Evolutionary conservation across 23 red algal genomes (phyloP).

Genomic region (Gracilaria domingensis): DNA sequence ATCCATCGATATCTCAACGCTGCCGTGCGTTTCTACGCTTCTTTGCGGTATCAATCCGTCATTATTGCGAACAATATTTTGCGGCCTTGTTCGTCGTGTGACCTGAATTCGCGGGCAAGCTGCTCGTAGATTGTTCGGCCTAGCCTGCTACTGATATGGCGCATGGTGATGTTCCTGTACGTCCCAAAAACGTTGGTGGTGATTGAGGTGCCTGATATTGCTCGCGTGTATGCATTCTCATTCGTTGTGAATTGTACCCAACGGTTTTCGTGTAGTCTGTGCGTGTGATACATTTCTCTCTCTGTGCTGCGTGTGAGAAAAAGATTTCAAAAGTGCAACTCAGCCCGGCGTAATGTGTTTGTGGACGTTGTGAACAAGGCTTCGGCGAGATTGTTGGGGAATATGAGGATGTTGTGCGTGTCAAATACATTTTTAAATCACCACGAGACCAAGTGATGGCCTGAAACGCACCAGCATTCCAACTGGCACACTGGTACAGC

Average conservation of each 20-base stretch:
- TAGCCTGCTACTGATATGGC: background rate
- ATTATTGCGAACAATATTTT: background rate
- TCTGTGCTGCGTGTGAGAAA: background rate
- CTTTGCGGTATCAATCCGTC: background rate
- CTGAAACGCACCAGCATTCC: background rate
- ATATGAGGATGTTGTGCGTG: background rate
- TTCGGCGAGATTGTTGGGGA: background rate
- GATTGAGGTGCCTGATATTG: background rate
- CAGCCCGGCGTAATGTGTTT: background rate
- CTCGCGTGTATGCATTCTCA: background rate
- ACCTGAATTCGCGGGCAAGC: background rate
- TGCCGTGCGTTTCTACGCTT: background rate
- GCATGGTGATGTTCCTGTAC: constrained; percentile 9
- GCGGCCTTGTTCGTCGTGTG: background rate
- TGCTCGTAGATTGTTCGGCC: background rate
- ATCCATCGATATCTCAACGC: background rate
- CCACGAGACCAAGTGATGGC: background rate
- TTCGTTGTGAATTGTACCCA: background rate
- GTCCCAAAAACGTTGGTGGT: background rate
- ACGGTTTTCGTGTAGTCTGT: background rate
- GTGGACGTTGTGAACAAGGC: background rate
- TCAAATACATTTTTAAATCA: background rate
- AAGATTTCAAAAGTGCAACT: background rate
- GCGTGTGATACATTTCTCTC: background rate
- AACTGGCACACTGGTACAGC: background rate